phyloP scores from a whole-genome alignment of 2,329 filamentous ascomycete species.

The Colletotrichum sp. region DNA sequence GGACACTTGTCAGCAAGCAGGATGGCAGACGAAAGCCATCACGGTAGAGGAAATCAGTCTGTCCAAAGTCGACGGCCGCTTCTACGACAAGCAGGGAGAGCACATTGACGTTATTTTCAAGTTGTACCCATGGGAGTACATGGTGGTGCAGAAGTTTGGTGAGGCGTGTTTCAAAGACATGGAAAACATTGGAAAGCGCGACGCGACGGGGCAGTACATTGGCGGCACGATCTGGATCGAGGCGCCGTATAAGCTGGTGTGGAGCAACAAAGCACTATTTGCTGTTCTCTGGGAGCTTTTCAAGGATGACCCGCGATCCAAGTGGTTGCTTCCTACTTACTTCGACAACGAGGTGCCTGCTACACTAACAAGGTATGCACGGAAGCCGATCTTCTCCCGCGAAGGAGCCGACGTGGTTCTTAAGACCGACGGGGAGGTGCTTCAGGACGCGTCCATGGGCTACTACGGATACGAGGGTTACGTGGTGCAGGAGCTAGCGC shows the following conservation, averaged over 20 bases:
- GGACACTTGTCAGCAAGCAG: background rate
- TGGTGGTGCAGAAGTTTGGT: background rate
- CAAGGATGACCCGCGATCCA: background rate
- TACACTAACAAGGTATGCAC: background rate
- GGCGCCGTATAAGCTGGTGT: background rate
- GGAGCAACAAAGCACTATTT: background rate
- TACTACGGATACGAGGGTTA: background rate
- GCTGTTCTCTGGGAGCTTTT: background rate
- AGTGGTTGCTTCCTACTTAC: background rate
- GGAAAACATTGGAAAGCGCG: background rate
- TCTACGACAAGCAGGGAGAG: background rate
- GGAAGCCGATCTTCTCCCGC: background rate
- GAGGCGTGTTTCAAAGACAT: background rate
- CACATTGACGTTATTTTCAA: constrained; percentile 10
- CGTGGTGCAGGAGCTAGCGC: background rate
- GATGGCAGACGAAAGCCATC: background rate
- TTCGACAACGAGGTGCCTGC: background rate
- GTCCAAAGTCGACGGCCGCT: background rate
- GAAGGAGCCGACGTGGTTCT: background rate
- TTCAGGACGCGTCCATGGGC: background rate
- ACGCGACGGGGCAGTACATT: background rate
- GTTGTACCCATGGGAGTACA: constrained; percentile 1
- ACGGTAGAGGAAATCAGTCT: background rate
- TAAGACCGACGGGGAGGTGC: background rate
- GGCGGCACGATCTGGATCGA: background rate